Evolutionary conservation across 176 grass and related monocot genomes (phyloP).

Genomic region (Lolium rigidum): DNA sequence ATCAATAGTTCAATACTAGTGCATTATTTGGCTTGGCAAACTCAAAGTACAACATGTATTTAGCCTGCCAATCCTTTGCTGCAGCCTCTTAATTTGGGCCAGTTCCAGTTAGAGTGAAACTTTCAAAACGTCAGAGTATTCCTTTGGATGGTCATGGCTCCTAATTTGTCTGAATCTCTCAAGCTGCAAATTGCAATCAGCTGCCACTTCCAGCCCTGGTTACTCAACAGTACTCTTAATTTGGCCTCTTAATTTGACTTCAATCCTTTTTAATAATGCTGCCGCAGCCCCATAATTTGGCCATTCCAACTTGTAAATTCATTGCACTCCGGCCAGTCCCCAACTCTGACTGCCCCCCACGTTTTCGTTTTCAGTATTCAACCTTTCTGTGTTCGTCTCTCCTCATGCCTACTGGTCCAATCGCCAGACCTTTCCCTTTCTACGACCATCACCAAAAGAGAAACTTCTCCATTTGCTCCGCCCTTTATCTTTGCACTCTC

Average conservation of each 20-base stretch:
- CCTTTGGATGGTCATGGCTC: not conserved
- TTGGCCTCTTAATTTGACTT: too few species aligned
- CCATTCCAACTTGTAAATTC: conserved; percentile 35
- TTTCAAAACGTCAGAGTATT: not conserved
- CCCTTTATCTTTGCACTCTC: conserved; percentile 42
- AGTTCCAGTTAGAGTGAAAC: not conserved
- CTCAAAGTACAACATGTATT: too few species aligned
- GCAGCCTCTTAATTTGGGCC: too few species aligned
- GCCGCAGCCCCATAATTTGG: not conserved
- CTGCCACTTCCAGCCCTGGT: not conserved
- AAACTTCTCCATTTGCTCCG: conserved; percentile 35
- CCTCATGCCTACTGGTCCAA: conserved; percentile 43
- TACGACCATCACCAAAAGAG: conserved; percentile 44
- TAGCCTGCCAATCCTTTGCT: too few species aligned
- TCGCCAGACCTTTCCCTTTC: conserved; percentile 50
- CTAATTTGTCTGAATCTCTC: not conserved
- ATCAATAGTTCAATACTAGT: not conserved
- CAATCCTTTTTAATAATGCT: not conserved
- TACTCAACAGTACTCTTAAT: not conserved
- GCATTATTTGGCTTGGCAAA: too few species aligned
- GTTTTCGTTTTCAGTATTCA: conserved; percentile 46
- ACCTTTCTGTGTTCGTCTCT: not conserved
- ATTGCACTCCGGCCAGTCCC: conserved; percentile 29
- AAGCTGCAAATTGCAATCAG: not conserved
- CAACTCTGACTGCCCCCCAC: conserved; percentile 54